phyloP scores from a whole-genome alignment of 139 green algal genomes.

The Picochlorum sp. region DNA sequence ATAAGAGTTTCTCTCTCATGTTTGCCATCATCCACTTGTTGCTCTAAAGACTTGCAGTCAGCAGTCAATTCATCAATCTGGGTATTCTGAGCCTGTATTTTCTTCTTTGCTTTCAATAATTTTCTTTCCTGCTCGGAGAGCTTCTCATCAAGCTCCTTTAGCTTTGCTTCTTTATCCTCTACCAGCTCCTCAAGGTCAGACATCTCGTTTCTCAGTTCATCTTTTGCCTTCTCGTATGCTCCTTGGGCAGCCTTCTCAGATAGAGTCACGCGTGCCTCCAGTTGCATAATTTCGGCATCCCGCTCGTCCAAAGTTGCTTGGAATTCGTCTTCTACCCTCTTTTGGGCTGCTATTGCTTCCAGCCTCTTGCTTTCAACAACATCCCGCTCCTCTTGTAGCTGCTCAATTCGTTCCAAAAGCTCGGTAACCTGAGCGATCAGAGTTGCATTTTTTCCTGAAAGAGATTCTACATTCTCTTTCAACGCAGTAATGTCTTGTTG shows the following conservation, averaged over 20 bases:
- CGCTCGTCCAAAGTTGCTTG: not conserved
- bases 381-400: not conserved
- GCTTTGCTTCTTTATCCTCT: not conserved
- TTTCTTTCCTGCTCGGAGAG: constrained; percentile 1
- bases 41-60: not conserved
- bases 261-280: constrained; percentile 1
- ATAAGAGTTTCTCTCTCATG: not conserved
- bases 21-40: not conserved
- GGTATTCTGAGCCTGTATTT: not conserved
- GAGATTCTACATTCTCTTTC: too few relatives aligned
- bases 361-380: not conserved
- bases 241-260: not conserved
- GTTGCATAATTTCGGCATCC: constrained; percentile 8
- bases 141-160: not conserved
- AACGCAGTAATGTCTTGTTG: too few relatives aligned
- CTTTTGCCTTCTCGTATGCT: constrained; percentile 1
- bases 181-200: not conserved
- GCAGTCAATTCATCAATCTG: not conserved
- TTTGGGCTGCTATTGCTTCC: not conserved
- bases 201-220: not conserved
- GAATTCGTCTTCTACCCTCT: not conserved
- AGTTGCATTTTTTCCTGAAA: too few relatives aligned
- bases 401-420: not conserved
- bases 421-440: not conserved
- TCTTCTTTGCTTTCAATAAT: constrained; percentile 9